Conservation (phyloP, 805 yeast genomes). For the Yamadazyma takamatsuzukensis region DNA sequence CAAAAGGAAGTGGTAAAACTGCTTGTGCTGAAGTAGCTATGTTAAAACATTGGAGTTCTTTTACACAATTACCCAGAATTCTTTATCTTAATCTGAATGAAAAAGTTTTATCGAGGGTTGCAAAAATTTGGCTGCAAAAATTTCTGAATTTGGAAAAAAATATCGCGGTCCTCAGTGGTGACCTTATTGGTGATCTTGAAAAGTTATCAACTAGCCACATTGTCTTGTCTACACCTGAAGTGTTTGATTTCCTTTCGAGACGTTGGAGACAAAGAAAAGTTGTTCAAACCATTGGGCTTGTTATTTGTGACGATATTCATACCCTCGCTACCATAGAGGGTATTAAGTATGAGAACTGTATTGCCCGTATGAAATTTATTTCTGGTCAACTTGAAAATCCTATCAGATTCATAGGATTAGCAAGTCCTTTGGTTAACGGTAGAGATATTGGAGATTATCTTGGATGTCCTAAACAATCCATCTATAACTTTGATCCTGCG, state of each 20-base stretch:
- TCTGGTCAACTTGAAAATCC: constrained; percentile 52
- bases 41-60: constrained; percentile 66
- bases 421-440: constrained; percentile 69
- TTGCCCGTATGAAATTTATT: constrained; percentile 72
- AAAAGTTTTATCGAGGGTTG: constrained; percentile 46
- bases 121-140: constrained; percentile 50
- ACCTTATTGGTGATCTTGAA: constrained; percentile 50
- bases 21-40: constrained; percentile 70
- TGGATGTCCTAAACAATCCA: constrained; percentile 57
- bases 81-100: constrained; percentile 69
- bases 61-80: constrained; percentile 66
- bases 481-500: constrained; percentile 67
- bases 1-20: constrained; percentile 78
- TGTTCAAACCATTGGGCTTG: constrained; percentile 61
- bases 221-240: constrained; percentile 72
- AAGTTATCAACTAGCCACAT: constrained; percentile 60
- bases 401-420: constrained; percentile 63
- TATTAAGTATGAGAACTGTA: constrained; percentile 59
- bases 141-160: constrained; percentile 50
- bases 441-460: constrained; percentile 85
- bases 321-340: constrained; percentile 55
- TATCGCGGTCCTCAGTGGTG: constrained; percentile 55
- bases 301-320: constrained; percentile 76
- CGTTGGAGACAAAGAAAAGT: constrained; percentile 80
- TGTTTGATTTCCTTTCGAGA: constrained; percentile 69